Evolutionary conservation across 2,329 filamentous ascomycete species (phyloP), one percentile per base, ranked within the genome.

Genomic region (Cercospora sp.): DNA sequence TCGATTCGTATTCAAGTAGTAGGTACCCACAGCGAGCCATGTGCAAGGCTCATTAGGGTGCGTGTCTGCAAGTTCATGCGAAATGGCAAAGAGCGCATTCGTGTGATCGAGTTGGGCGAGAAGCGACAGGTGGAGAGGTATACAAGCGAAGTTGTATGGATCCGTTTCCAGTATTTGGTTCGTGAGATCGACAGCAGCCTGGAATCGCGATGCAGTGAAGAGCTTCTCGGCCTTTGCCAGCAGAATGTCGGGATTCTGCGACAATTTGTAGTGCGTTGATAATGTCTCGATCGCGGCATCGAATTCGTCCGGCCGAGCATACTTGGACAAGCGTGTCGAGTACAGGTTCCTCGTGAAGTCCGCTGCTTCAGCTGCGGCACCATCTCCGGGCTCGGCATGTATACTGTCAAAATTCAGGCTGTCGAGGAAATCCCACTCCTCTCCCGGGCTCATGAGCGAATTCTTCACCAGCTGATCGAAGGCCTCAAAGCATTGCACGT

Each of bases 391-490:
- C 1, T 83, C 81, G 1, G 90, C 86, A 6, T 85, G 84, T 70
- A 98, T 90, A 20, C 90, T 89, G 78, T 96, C 93, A 77, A 99
- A 99, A 80, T 97, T 89, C 23, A 97, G 86, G 62, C 91, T 92
- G 72, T 95, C 90, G 53, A 97, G 85, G 70, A 97, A 97, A 60
- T 90, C 87, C 87, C 94, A 92, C 78, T 97, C 94, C 79, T 97
- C 94, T 39, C 92, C 89, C 0, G 94, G 93, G 23, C 88, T 88
- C 87, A 99, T 91, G 69, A 99, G 85, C 20, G 92, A 92, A 81
- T 99, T 99, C 81, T 93, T 93, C 89, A 98, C 97, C 65, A 99
- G 87, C 82, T 98, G 94, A 75, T 97, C 94, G 77, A 99, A 98
- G 0, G 95, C 95, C 80, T 99, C 95, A 77, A 97, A 98, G 81